phyloP scores from a whole-genome alignment of 2,329 filamentous ascomycete species.

The Epichloe uncinata region DNA sequence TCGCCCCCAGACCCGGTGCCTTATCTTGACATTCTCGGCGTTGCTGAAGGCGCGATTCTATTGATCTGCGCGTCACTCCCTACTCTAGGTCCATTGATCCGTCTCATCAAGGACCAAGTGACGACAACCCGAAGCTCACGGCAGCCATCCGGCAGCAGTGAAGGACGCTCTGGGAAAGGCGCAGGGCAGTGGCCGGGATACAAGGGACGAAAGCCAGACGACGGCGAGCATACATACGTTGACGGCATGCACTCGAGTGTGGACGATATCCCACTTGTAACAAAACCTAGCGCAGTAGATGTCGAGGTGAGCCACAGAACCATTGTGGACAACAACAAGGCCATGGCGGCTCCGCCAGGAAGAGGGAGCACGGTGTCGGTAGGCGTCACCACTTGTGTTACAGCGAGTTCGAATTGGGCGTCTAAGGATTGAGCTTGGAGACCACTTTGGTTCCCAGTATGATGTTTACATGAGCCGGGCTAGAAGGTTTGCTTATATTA shows the following conservation, averaged over 20 bases:
- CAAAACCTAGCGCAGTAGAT: neutral
- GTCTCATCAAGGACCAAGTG: conserved; percentile 9
- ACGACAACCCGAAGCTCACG: conserved; percentile 2
- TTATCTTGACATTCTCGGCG: conserved; percentile 14
- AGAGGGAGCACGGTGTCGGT: neutral
- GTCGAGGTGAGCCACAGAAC: neutral
- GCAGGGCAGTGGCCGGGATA: conserved; percentile 7
- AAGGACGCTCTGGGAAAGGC: neutral
- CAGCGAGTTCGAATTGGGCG: too few species aligned
- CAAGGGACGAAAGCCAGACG: conserved; percentile 7
- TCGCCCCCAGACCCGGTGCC: conserved; percentile 9
- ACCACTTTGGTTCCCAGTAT: neutral
- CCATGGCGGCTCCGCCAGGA: neutral
- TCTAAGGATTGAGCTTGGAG: neutral
- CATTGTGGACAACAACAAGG: neutral
- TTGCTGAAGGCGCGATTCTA: conserved; percentile 13
- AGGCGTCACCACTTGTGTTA: neutral
- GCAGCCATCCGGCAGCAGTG: conserved; percentile 3
- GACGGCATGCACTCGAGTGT: conserved; percentile 11
- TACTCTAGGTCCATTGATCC: conserved; percentile 12
- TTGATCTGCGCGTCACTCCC: conserved; percentile 14
- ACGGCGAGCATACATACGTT: conserved; percentile 10
- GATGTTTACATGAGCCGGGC: neutral
- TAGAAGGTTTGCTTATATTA: neutral
- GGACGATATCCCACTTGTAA: conserved; percentile 15